phyloP scores from a whole-genome alignment of 2,329 filamentous ascomycete species.

The Fusarium tanahbumbuense region DNA sequence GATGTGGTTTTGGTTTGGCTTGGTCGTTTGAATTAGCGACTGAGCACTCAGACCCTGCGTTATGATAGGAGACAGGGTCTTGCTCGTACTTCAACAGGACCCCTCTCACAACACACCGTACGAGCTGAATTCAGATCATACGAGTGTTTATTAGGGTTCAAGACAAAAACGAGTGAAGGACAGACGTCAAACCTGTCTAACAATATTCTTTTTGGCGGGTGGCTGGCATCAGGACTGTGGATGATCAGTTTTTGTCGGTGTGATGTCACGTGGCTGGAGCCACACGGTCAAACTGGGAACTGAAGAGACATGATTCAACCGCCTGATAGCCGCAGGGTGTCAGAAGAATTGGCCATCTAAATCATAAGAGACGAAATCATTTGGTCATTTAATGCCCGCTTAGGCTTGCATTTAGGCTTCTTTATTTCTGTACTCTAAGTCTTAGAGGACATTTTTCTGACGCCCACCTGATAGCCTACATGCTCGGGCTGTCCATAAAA shows the following conservation, averaged over 20 bases:
- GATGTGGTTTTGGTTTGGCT: conserved; percentile 22
- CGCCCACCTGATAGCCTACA: not conserved
- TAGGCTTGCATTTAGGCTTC: no score
- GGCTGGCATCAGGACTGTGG: conserved; percentile 35
- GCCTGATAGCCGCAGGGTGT: not conserved
- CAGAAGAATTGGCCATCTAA: no score
- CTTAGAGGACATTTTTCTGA: no score
- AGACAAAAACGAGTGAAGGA: conserved; percentile 9
- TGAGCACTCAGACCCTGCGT: conserved; percentile 35
- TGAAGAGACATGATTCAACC: conserved; percentile 23
- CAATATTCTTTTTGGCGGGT: conserved; percentile 21
- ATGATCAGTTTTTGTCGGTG: conserved; percentile 43
- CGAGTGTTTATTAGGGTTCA: conserved; percentile 16
- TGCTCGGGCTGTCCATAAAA: not conserved
- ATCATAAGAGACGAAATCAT: no score
- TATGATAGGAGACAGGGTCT: conserved; percentile 1
- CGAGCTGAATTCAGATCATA: conserved; percentile 38
- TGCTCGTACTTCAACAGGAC: not conserved
- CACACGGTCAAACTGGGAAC: conserved; percentile 3
- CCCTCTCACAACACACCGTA: conserved; percentile 21
- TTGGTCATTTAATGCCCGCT: no score
- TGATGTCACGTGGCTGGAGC: conserved; percentile 46
- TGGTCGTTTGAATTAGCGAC: conserved; percentile 11
- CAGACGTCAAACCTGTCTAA: conserved; percentile 23
- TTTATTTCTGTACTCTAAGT: no score